These are phyloP conservation scores for Bruguiera hainesii DNA, from an alignment of 441 rosid genomes.

Conservation along the genomic window DNA sequence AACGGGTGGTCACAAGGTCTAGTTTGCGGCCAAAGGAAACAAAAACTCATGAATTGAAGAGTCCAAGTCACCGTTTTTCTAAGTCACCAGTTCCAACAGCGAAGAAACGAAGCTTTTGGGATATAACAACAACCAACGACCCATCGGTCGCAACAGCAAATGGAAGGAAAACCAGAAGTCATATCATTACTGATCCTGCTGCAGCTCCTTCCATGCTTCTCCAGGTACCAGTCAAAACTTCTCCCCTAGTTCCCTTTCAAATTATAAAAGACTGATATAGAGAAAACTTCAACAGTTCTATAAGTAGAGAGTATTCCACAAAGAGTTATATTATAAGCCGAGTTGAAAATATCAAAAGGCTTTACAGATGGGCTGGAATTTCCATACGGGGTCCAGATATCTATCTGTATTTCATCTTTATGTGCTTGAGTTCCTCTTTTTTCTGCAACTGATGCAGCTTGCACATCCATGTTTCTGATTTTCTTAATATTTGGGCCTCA, in stretches of 20 bases:
- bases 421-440: not conserved
- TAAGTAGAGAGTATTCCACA: too few species aligned
- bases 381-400: not conserved
- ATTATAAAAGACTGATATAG: not conserved
- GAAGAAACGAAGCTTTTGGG: conserved; percentile 92
- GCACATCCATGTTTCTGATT: conserved; percentile 29
- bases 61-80: conserved; percentile 67
- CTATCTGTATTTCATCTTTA: not conserved
- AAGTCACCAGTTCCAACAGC: conserved; percentile 67
- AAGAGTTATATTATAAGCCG: too few species aligned
- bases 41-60: conserved; percentile 51
- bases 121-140: conserved; percentile 68
- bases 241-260: conserved; percentile 1
- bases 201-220: conserved; percentile 84
- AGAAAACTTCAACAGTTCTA: too few species aligned
- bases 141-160: conserved; percentile 50
- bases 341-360: too few species aligned
- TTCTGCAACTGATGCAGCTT: conserved; percentile 26
- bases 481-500: conserved; percentile 23
- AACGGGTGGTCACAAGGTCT: conserved; percentile 54
- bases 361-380: too few species aligned
- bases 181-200: conserved; percentile 42
- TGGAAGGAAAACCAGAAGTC: conserved; percentile 78
- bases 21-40: conserved; percentile 61
- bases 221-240: conserved; percentile 46